These are phyloP conservation scores for Alliaria petiolata DNA, from an alignment of 345 rosid species.

Conservation along the genomic window DNA sequence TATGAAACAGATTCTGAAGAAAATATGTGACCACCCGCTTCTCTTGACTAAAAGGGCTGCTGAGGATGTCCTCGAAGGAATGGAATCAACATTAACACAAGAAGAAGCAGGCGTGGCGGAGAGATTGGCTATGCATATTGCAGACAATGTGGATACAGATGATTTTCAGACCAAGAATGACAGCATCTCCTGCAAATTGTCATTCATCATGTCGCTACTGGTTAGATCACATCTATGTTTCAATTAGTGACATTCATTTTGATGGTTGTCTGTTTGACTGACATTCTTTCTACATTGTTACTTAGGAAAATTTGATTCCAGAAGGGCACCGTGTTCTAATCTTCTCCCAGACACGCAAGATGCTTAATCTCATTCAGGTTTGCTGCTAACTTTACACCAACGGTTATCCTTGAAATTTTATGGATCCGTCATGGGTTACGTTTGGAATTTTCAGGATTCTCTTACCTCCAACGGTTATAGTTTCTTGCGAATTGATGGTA, in stretches of 20 bases:
- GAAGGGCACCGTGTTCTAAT: conserved; percentile 86
- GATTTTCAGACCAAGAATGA: conserved; percentile 78
- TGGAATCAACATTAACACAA: conserved; percentile 76
- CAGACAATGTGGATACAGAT: conserved; percentile 66
- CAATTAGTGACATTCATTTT: conserved; percentile 3
- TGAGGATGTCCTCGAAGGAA: conserved; percentile 75
- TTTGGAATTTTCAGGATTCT: conserved; percentile 52
- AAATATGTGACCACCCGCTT: conserved; percentile 54
- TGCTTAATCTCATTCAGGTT: conserved; percentile 95
- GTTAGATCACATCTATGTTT: conserved; percentile 38
- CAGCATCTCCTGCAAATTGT: conserved; percentile 83
- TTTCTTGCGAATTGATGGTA: conserved; percentile 87
- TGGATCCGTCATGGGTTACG: too few relatives aligned
- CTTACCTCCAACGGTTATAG: conserved; percentile 53
- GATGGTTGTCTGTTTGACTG: conserved; percentile 1
- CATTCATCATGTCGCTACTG: conserved; percentile 74
- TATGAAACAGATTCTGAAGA: conserved; percentile 78
- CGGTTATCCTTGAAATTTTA: too few relatives aligned
- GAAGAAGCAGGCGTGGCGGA: conserved; percentile 84
- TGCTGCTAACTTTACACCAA: conserved; percentile 31
- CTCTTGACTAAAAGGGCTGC: conserved; percentile 39
- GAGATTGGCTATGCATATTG: conserved; percentile 86
- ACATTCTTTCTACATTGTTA: conserved; percentile 21
- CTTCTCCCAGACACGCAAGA: conserved; percentile 96
- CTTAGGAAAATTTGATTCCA: conserved; percentile 76